A percentile compares a stretch with the other conserved stretches of the same genome.
These are phyloP conservation scores for Phytophthora niederhauseri DNA, from an alignment of 352 stramenopile species.

Conservation along the genomic window DNA sequence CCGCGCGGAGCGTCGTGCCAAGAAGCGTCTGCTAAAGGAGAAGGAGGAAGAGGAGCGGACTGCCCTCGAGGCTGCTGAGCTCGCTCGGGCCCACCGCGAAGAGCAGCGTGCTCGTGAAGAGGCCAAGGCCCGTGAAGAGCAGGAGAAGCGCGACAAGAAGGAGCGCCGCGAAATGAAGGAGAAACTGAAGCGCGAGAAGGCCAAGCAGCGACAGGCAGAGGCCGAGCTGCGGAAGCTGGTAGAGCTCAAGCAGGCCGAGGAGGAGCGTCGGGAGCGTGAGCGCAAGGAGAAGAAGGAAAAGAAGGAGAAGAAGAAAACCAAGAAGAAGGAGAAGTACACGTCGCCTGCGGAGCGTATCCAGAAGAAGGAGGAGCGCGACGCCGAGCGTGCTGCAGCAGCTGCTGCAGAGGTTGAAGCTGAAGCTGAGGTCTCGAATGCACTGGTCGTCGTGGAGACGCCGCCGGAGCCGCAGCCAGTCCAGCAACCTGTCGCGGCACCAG, in stretches of 20 bases:
- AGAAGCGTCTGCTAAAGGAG: slow-evolving; percentile 41
- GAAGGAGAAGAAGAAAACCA: slow-evolving; percentile 55
- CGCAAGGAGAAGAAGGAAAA: slow-evolving; percentile 41
- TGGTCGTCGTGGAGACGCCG: slow-evolving; percentile 56
- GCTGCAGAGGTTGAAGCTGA: background rate
- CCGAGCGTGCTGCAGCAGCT: slow-evolving; percentile 24
- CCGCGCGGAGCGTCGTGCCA: slow-evolving; percentile 46
- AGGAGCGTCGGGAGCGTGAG: slow-evolving; percentile 44
- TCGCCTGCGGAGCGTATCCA: slow-evolving; percentile 58
- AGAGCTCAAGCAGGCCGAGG: slow-evolving; percentile 47
- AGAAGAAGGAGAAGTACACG: slow-evolving; percentile 69
- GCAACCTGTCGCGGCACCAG: slow-evolving; percentile 7
- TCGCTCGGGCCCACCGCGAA: slow-evolving; percentile 45
- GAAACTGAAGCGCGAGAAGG: slow-evolving; percentile 46
- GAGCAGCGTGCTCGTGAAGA: slow-evolving; percentile 48
- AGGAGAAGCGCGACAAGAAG: slow-evolving; percentile 49
- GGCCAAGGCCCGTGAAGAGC: slow-evolving; percentile 42
- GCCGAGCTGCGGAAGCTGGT: slow-evolving; percentile 42
- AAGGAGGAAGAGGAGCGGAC: slow-evolving; percentile 47
- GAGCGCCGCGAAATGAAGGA: slow-evolving; percentile 48
- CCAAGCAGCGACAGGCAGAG: slow-evolving; percentile 45
- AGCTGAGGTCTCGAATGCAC: slow-evolving; percentile 46
- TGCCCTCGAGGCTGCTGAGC: slow-evolving; percentile 40
- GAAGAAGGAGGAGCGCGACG: slow-evolving; percentile 42
- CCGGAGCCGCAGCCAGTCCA: slow-evolving; percentile 16